Evolutionary conservation across 768 basidiomycete species (phyloP).

Genomic region (Hemileccinum impolitum): DNA sequence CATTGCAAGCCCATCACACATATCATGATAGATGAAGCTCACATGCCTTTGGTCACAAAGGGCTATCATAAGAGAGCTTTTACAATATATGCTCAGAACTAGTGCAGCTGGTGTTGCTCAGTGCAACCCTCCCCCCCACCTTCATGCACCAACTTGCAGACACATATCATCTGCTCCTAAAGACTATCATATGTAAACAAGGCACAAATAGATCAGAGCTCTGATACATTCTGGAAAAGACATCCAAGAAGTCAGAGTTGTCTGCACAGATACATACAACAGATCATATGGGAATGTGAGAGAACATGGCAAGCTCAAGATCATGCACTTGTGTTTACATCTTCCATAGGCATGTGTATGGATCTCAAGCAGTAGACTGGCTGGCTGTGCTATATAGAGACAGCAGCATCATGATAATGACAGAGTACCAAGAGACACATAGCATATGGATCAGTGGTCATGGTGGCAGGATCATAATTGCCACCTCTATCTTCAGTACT

Average conservation of each 20-base stretch:
- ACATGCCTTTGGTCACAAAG: slow-evolving; percentile 8
- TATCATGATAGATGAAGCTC: slow-evolving; percentile 24
- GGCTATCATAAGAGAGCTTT: slow-evolving; percentile 8
- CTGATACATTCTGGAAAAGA: slow-evolving; percentile 5
- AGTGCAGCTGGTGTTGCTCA: slow-evolving; percentile 20
- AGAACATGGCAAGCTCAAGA: too few relatives aligned
- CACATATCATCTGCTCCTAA: background rate
- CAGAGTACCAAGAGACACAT: background rate
- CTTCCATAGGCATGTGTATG: background rate
- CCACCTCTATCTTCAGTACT: slow-evolving; percentile 24
- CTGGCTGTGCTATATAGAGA: slow-evolving; percentile 15
- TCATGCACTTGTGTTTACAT: slow-evolving; percentile 17
- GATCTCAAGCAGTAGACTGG: rapidly evolving
- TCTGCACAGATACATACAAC: rapidly evolving
- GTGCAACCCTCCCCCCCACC: slow-evolving; percentile 11
- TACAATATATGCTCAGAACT: background rate
- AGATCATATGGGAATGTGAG: background rate
- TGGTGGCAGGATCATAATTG: slow-evolving; percentile 3
- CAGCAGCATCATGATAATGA: background rate
- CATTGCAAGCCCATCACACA: background rate
- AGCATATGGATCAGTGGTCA: slow-evolving; percentile 8
- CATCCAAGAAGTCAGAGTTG: rapidly evolving
- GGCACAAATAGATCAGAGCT: slow-evolving; percentile 10
- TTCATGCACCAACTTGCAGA: background rate
- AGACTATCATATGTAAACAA: background rate